phyloP scores from a whole-genome alignment of 129 eudicot genomes.

The Escallonia rubra region DNA sequence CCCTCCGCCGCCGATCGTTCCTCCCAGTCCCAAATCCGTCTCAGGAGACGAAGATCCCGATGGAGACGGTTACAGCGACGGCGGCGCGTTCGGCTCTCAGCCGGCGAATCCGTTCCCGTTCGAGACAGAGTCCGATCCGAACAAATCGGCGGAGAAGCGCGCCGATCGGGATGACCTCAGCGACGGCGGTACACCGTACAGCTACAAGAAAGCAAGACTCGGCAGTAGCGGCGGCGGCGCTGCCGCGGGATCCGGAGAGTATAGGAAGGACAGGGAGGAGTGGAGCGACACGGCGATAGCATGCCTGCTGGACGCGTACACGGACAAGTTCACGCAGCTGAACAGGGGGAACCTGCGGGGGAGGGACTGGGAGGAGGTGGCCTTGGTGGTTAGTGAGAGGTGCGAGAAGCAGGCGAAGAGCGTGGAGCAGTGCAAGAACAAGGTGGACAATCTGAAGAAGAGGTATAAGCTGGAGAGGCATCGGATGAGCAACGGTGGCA shows the following conservation, averaged over 20 bases:
- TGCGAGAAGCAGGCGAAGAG: conserved; percentile 75
- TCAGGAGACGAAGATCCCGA: not conserved
- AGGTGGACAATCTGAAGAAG: conserved; percentile 97
- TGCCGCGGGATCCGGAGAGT: conserved; percentile 51
- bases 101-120: conserved; percentile 29
- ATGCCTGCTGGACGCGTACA: conserved; percentile 75
- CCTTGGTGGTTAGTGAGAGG: conserved; percentile 68
- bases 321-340: conserved; percentile 68
- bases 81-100: conserved; percentile 30
- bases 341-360: conserved; percentile 93
- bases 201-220: conserved; percentile 35
- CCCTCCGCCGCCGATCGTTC: conserved; percentile 22
- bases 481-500: conserved; percentile 64
- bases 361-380: conserved; percentile 97
- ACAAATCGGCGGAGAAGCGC: conserved; percentile 38
- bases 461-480: conserved; percentile 89
- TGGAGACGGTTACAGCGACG: conserved; percentile 13
- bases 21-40: not conserved
- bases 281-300: conserved; percentile 91
- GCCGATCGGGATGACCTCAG: conserved; percentile 58
- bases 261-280: conserved; percentile 88
- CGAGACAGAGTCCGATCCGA: conserved; percentile 55
- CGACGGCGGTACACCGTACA: conserved; percentile 58
- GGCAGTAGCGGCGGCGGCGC: conserved; percentile 9
- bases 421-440: conserved; percentile 95